Percentiles rank a stretch among this genome's conserved stretches.
These are phyloP conservation scores for Metarhizium rileyi DNA, from an alignment of 2,329 filamentous ascomycete genomes.

Conservation along the genomic window DNA sequence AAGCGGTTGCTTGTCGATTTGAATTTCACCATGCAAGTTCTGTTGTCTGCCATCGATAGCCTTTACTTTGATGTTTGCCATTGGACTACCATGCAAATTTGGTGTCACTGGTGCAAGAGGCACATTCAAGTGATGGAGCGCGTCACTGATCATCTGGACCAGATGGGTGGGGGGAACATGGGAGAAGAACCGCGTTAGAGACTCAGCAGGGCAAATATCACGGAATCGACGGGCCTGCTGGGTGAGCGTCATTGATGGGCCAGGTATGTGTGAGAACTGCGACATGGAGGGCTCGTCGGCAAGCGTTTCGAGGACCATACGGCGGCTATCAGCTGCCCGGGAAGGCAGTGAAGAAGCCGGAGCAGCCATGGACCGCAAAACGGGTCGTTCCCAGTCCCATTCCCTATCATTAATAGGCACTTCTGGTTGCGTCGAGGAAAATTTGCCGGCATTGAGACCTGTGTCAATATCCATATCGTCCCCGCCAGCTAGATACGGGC, in stretches of 20 bases:
- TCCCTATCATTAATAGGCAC: slow-evolving; percentile 62
- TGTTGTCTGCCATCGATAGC: slow-evolving; percentile 65
- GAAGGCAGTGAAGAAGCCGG: slow-evolving; percentile 26
- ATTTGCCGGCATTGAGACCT: slow-evolving; percentile 32
- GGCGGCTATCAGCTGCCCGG: slow-evolving; percentile 22
- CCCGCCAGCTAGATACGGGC: slow-evolving; percentile 14
- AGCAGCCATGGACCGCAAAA: slow-evolving; percentile 41
- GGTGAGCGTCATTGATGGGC: slow-evolving; percentile 74
- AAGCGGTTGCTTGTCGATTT: slow-evolving; percentile 56
- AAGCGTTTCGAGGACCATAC: slow-evolving; percentile 50
- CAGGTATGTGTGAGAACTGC: slow-evolving; percentile 74
- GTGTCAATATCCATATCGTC: slow-evolving; percentile 65
- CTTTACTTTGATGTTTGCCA: slow-evolving; percentile 61
- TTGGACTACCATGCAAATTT: slow-evolving; percentile 41
- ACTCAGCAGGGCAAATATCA: slow-evolving; percentile 82
- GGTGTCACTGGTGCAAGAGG: slow-evolving; percentile 48
- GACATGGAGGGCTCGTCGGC: slow-evolving; percentile 77
- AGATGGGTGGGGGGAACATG: slow-evolving; percentile 65
- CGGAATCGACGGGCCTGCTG: slow-evolving; percentile 81
- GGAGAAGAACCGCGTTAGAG: slow-evolving; percentile 88
- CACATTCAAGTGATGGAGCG: slow-evolving; percentile 77
- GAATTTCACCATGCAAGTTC: slow-evolving; percentile 62
- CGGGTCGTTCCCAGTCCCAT: slow-evolving; percentile 82
- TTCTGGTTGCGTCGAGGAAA: slow-evolving; percentile 82
- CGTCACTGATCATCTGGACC: slow-evolving; percentile 68